Evolutionary conservation across 208 protist genomes (phyloP), one percentile per base, ranked within the genome.

Genomic region (Cochliopodium minus): DNA sequence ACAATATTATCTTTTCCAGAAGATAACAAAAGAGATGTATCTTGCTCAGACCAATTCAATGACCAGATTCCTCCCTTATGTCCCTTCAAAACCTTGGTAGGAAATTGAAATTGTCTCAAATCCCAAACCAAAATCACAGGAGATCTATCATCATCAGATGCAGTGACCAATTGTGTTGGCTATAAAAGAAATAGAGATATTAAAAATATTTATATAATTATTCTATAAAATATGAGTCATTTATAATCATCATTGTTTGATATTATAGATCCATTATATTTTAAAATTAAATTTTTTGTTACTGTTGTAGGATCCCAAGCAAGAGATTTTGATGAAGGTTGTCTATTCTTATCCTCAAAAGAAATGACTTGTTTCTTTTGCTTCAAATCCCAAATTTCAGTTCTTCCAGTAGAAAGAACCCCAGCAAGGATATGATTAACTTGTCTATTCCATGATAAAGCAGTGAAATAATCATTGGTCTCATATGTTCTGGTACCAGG

Each of bases 51-150:
- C 92, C 92, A 97, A 15, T 82, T 79, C 0, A 94, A 47, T 20
- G 74, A 78, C n/a, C 85, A 82, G 20, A 97, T 72, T 59, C 85
- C 89, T 40, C 74, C 70, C 15, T 49, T 69, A 63, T 96, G 87
- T 5, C 76, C 73, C 25, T 42, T 50, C 53, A 90, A 69, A 60
- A 83, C 75, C 4, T 56, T 64, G 39, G 87, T 57, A 15, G 92
- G 90, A 22, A 78, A 60, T 55, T 85, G 77, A 13, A 83, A 73
- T 43, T 89, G 92, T 58, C 83, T 76, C 3, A 97, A 67, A 68
- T 96, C 90, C 92, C 92, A 97, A 40, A 94, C 63, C 64, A 95
- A 87, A 53, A 97, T 71, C 17, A 90, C 76, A 47, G 90, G 87
- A 48, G 69, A 59, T 1, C 62, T 58, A 57, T 93, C 88, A 49